phyloP scores from a whole-genome alignment of 1,284 basidiomycete species.

The Anthracocystis setariae region DNA sequence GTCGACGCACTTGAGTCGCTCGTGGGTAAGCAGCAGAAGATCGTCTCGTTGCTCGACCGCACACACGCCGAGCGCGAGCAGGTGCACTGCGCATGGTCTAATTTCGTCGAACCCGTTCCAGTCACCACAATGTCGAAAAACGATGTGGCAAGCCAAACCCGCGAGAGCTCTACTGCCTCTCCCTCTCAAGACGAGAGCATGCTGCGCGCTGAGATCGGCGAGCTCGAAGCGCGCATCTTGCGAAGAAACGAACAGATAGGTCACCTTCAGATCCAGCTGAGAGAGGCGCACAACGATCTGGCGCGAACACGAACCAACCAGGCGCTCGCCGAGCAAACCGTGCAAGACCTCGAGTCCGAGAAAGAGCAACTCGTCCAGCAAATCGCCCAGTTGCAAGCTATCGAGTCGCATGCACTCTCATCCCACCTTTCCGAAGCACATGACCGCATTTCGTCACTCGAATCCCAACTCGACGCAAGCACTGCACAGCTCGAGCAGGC shows the following conservation, averaged over 20 bases:
- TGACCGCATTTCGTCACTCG: not conserved
- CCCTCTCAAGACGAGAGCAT: too few relatives aligned
- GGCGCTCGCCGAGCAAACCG: slow-evolving; percentile 29
- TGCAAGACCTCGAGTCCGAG: slow-evolving; percentile 25
- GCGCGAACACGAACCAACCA: slow-evolving; percentile 34
- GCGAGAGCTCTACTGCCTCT: too few relatives aligned
- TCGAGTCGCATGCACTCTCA: not conserved
- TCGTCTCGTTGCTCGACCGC: slow-evolving; percentile 20
- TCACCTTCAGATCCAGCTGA: slow-evolving; percentile 30
- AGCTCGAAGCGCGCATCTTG: slow-evolving; percentile 32
- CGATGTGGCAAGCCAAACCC: not conserved
- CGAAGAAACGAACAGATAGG: slow-evolving; percentile 53
- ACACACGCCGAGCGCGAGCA: not conserved
- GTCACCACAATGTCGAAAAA: not conserved
- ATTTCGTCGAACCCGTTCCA: too few relatives aligned
- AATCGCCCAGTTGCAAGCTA: slow-evolving; percentile 6
- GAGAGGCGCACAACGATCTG: slow-evolving; percentile 19
- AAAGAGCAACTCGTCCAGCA: not conserved
- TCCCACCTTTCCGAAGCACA: not conserved
- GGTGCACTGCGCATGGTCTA: slow-evolving; percentile 3
- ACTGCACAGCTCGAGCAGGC: not conserved
- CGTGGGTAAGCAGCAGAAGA: slow-evolving; percentile 14
- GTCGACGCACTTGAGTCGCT: slow-evolving; percentile 9
- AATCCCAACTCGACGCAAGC: not conserved
- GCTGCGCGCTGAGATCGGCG: slow-evolving; percentile 9